Conservation (phyloP, 306 rosid species). For the Boehmeria nivea region DNA sequence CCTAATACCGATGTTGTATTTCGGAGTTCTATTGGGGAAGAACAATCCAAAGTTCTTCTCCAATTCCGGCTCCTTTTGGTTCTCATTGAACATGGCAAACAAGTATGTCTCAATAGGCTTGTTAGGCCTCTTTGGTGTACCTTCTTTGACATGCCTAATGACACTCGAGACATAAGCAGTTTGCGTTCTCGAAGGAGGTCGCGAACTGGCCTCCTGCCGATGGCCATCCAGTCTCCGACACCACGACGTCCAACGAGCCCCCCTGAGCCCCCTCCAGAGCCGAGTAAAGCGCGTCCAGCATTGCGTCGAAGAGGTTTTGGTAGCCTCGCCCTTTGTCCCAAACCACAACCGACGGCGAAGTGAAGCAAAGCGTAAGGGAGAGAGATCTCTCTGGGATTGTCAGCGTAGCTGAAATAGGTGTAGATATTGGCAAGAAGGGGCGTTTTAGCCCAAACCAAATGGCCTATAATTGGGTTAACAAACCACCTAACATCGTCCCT, state of each 20-base stretch:
- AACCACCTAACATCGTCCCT: slow-evolving; percentile 49
- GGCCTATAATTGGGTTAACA: slow-evolving; percentile 52
- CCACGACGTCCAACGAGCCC: slow-evolving; percentile 48
- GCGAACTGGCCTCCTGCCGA: slow-evolving; percentile 43
- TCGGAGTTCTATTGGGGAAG: slow-evolving; percentile 26
- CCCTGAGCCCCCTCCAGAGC: slow-evolving; percentile 47
- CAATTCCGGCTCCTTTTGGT: slow-evolving; percentile 21
- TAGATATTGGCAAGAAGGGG: slow-evolving; percentile 55
- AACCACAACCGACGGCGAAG: slow-evolving; percentile 38
- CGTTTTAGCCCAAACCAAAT: slow-evolving; percentile 39
- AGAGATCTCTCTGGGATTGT: slow-evolving; percentile 43
- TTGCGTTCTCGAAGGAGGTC: slow-evolving; percentile 37
- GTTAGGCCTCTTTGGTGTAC: slow-evolving; percentile 58
- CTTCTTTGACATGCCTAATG: slow-evolving; percentile 44
- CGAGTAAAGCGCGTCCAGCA: slow-evolving; percentile 47
- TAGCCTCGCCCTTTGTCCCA: slow-evolving; percentile 42
- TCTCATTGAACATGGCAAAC: slow-evolving; percentile 40
- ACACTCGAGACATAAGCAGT: slow-evolving; percentile 37
- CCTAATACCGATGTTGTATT: slow-evolving; percentile 23
- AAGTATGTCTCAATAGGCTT: slow-evolving; percentile 32
- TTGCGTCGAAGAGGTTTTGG: slow-evolving; percentile 59
- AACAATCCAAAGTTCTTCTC: slow-evolving; percentile 37
- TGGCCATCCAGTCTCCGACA: slow-evolving; percentile 74
- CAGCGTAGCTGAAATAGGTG: slow-evolving; percentile 46
- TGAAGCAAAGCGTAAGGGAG: slow-evolving; percentile 51